phyloP scores from a whole-genome alignment of 306 rosid genomes.

The Geum urbanum region DNA sequence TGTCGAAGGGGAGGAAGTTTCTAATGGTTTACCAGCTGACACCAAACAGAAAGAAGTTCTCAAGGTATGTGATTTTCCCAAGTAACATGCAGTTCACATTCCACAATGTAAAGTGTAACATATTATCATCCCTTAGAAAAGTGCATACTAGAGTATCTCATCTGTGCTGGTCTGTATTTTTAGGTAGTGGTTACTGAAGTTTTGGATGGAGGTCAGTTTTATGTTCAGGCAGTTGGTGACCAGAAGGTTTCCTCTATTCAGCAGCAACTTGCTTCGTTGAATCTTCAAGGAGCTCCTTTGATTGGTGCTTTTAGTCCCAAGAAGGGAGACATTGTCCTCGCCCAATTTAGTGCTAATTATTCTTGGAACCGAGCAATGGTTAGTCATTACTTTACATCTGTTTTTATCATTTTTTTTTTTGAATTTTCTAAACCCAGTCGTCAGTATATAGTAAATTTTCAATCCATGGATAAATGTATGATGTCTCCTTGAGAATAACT shows the following conservation, averaged over 20 bases:
- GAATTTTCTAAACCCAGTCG: neutral
- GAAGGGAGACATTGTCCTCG: conserved; percentile 89
- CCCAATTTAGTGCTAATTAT: conserved; percentile 63
- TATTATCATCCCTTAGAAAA: neutral
- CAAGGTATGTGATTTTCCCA: conserved; percentile 49
- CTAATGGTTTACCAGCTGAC: conserved; percentile 63
- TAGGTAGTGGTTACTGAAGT: conserved; percentile 85
- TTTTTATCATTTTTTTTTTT: neutral
- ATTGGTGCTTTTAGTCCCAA: conserved; percentile 87
- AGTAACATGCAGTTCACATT: conserved; percentile 5
- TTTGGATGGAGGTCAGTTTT: conserved; percentile 84
- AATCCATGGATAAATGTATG: neutral
- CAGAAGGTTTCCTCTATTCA: conserved; percentile 76
- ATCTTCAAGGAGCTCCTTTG: conserved; percentile 79
- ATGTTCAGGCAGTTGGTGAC: conserved; percentile 87
- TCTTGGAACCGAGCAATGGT: conserved; percentile 98
- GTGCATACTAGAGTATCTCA: neutral
- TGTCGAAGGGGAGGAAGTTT: conserved; percentile 90
- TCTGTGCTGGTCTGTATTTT: conserved; percentile 23
- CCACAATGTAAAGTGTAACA: conserved; percentile 13
- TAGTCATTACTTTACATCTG: conserved; percentile 25
- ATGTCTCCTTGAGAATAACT: neutral
- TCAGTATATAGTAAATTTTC: too few relatives aligned
- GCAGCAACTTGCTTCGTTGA: conserved; percentile 81
- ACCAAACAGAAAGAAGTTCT: conserved; percentile 91